Base-by-base conservation (phyloP, 805 yeast species). In the Myxozyma neglecta region DNA sequence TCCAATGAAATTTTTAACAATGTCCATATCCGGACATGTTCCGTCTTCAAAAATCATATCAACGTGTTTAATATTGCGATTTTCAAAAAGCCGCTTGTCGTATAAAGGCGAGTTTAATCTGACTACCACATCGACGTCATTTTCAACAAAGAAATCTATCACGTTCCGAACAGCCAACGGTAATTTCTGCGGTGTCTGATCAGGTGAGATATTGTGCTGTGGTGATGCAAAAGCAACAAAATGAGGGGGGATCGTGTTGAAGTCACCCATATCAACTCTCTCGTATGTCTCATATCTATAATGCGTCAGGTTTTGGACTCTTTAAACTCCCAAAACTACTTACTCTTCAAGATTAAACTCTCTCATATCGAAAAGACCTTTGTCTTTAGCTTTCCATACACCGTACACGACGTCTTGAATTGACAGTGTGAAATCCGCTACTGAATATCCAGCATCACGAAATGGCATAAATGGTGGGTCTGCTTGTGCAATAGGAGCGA, bases 31-130 rank as follows among this genome's bases (percentile, higher is more conserved):
- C 16, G 99, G 99, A 73, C 98, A 94, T 1, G 98, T 91, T 36
- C 99, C 99, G 74, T 94, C 99, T 69, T 94, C 98, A 74, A 94
- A 94, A 47, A 93, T 89, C 91, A 94, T 88, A 74, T 94, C 99
- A 18, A 93, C 80, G 74, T 94, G 99, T 70, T 88, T 86, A 67
- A 94, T 90, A 3, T 89, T 91, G 58, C 89, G 78, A 66, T 85
- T 85, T 66, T 88, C 89, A 72, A 94, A 94, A 72, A 92, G 96
- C 37, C 77, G 78, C 58, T 88, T 85, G 71, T 93, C 94, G 77
- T 94, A 94, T 51, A 94, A 80, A 70, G 90, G 97, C 0, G 97
- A 90, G 74, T 94, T 94, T 60, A 94, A 81, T 71, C 99, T 83
- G 29, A 94, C 97, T 13, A 94, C 97, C 67, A 93, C 79, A 72